Percentiles rank a stretch among this genome's conserved stretches.
These are phyloP conservation scores for Kingdonia uniflora DNA, from an alignment of 164 flowering plant species.

Conservation along the genomic window DNA sequence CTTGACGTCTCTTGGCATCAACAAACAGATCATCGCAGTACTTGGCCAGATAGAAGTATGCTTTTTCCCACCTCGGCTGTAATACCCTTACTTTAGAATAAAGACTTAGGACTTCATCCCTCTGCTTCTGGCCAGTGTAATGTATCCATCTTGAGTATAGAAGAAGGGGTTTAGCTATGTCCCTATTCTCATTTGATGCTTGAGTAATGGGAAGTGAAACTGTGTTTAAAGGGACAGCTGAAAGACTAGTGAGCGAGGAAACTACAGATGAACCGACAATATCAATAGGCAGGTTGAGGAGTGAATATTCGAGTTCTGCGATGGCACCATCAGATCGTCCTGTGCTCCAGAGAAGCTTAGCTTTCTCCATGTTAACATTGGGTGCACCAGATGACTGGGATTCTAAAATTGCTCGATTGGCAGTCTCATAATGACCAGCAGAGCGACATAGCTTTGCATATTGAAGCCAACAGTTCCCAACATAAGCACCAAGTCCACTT, in stretches of 20 bases:
- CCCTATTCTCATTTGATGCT: conserved; percentile 48
- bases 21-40: conserved; percentile 89
- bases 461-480: conserved; percentile 93
- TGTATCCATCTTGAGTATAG: conserved; percentile 96
- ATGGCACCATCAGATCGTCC: conserved; percentile 88
- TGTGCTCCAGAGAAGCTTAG: conserved; percentile 91
- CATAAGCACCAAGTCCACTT: conserved; percentile 66
- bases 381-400: conserved; percentile 81
- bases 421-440: conserved; percentile 97
- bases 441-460: conserved; percentile 95
- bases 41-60: conserved; percentile 86
- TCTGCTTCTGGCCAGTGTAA: conserved; percentile 95
- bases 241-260: conserved; percentile 73
- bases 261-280: conserved; percentile 71
- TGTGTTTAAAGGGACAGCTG: conserved; percentile 50
- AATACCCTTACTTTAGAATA: conserved; percentile 85
- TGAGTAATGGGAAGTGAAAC: conserved; percentile 37
- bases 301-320: conserved; percentile 77
- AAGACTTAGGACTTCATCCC: conserved; percentile 85
- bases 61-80: conserved; percentile 97
- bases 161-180: conserved; percentile 82
- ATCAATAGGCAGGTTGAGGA: conserved; percentile 81
- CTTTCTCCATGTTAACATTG: conserved; percentile 88
- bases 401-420: conserved; percentile 88
- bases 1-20: conserved; percentile 95